Percentiles rank a stretch among this genome's conserved stretches.
Conservation (phyloP, 2,329 filamentous ascomycete genomes). For the Aspergillus nomiae region DNA sequence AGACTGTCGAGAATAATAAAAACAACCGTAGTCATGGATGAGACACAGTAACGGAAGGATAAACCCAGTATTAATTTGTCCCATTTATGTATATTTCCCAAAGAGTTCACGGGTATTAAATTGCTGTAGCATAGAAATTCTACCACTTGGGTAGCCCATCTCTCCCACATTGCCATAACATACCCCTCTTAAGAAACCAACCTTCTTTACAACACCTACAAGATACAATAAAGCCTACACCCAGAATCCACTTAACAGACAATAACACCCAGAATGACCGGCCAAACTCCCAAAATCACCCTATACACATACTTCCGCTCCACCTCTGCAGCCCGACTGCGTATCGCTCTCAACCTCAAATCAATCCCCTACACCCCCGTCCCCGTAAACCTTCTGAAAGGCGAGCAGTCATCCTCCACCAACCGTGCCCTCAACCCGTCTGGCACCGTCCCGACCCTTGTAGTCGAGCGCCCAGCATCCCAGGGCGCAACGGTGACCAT, state of each 20-base stretch:
- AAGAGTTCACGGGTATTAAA: background rate
- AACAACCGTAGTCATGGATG: background rate
- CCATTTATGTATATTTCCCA: background rate
- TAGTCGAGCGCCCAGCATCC: constrained; percentile 33
- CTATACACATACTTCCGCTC: constrained; percentile 66
- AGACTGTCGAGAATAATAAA: background rate
- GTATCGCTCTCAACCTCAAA: constrained; percentile 62
- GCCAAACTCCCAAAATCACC: constrained; percentile 22
- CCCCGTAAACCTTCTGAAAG: constrained; percentile 57
- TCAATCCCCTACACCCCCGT: constrained; percentile 50
- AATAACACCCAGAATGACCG: constrained; percentile 20
- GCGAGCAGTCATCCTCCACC: constrained; percentile 51
- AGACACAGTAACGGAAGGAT: background rate
- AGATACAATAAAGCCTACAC: background rate
- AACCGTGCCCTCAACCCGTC: constrained; percentile 58
- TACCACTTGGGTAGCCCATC: background rate
- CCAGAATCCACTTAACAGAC: background rate
- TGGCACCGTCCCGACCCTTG: constrained; percentile 57
- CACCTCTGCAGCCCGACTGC: constrained; percentile 63
- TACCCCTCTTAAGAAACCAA: background rate
- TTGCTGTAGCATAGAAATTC: background rate
- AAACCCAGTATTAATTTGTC: background rate
- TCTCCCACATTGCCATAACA: background rate
- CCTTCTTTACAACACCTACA: background rate
- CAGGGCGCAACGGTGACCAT: constrained; percentile 40